phyloP scores from a whole-genome alignment of 2,329 filamentous ascomycete species.

The Fusarium xylarioides region DNA sequence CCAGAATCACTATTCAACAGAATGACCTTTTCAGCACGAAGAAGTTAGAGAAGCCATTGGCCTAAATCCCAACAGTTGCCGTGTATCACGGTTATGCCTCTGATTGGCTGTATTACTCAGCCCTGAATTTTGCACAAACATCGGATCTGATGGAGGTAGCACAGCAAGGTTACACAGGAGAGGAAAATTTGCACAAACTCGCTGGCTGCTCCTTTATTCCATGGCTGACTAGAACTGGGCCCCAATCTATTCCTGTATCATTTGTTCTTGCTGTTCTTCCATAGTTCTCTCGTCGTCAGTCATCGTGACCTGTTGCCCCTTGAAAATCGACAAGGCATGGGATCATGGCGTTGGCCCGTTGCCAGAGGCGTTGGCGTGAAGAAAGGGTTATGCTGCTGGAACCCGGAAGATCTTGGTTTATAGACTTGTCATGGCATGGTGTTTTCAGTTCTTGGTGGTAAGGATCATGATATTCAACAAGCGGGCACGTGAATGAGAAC shows the following conservation, averaged over 20 bases:
- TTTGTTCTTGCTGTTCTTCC: conserved; percentile 25
- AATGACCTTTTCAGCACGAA: background rate
- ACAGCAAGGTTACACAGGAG: conserved; percentile 5
- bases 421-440: conserved; percentile 41
- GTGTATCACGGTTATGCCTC: background rate
- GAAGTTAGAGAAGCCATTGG: background rate
- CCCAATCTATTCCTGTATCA: background rate
- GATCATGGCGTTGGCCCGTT: conserved; percentile 32
- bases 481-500: conserved; percentile 26
- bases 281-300: conserved; percentile 16
- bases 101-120: background rate
- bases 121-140: background rate
- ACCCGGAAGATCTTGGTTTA: conserved; percentile 26
- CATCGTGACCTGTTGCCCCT: conserved; percentile 6
- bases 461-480: conserved; percentile 33
- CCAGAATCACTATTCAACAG: background rate
- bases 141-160: conserved; percentile 8
- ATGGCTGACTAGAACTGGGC: background rate
- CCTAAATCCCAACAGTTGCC: background rate
- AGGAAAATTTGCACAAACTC: background rate
- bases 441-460: conserved; percentile 26
- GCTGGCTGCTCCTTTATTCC: background rate
- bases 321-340: conserved; percentile 25
- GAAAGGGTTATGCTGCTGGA: conserved; percentile 25
- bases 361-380: conserved; percentile 34